Evolutionary conservation across 1,284 basidiomycete species (phyloP), one percentile per base, ranked within the genome.

Genomic region (Apiotrichum brassicae): DNA sequence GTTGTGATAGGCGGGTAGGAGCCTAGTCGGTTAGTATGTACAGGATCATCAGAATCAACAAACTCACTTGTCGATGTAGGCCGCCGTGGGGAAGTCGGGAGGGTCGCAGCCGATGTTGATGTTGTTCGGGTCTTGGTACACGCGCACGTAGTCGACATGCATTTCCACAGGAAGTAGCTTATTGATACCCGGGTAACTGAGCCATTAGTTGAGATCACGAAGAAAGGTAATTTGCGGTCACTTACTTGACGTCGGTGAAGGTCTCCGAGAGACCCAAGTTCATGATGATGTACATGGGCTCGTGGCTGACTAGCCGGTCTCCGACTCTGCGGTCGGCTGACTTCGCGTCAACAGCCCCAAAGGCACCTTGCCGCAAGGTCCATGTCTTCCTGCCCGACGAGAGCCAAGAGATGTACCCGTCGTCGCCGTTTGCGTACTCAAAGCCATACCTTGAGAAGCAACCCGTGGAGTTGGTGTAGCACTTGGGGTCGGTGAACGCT

Each of bases 261-360:
- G 70, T 70, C 58, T 74, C 66, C 12, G 74, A 74, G 65, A 70
- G 61, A 26, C 65, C 63, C 16, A 51, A 19, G 50, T 53, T 53
- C 48, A 53, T 48, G 20, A 84, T 76, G 72, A 81, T 37, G 24
- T 66, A 61, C 73, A 74, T 83, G 2, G 86, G 86, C 63, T 89
- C 87, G 63, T 90, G 86, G 8, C 86, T 76, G 44, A 92, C 81
- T 32, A 87, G 62, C 45, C 89, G 76, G 49, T 81, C 79, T 1
- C 76, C 75, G 18, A 87, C 76, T 44, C 80, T 56, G 0, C 78
- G 70, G 3, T 60, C 65, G 0, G 76, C 40, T 61, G 86, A 84
- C 6, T 82, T 74, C 0, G 72, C 79, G n/a, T n/a, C n/a, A n/a
- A n/a, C n/a, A n/a, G n/a, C n/a, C n/a, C n/a, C n/a, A 9, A 86